A percentile compares a stretch with the other conserved stretches of the same genome.
Evolutionary conservation across 352 stramenopile genomes (phyloP).

Genomic region (Phytopythium helicoides): DNA sequence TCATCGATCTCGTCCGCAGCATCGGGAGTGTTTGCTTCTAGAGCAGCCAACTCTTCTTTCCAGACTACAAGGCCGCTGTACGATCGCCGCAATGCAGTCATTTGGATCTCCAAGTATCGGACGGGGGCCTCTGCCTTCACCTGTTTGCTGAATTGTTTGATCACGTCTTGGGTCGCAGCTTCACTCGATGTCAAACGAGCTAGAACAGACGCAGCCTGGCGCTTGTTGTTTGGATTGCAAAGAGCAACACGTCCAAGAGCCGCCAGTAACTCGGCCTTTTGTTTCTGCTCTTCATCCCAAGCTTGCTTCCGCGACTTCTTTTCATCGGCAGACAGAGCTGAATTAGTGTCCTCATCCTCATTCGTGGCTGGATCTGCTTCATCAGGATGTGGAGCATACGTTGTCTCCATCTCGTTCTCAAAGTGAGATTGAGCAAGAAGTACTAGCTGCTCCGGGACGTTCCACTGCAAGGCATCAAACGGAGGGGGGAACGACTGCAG

Average conservation of each 20-base stretch:
- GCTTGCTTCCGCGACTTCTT: constrained; percentile 19
- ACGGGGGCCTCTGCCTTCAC: constrained; percentile 74
- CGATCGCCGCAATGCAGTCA: constrained; percentile 73
- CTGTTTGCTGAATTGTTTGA: constrained; percentile 80
- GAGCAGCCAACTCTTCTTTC: constrained; percentile 48
- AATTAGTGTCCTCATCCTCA: constrained; percentile 20
- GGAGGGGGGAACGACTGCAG: constrained; percentile 58
- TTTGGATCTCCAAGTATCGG: constrained; percentile 87
- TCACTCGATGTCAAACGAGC: constrained; percentile 56
- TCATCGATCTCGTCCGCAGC: constrained; percentile 43
- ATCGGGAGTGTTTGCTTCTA: constrained; percentile 11
- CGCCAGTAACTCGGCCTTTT: constrained; percentile 65
- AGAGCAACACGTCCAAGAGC: constrained; percentile 69
- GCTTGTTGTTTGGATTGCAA: constrained; percentile 83
- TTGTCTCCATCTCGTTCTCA: constrained; percentile 57
- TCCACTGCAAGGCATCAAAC: constrained; percentile 66
- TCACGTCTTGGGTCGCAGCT: constrained; percentile 55
- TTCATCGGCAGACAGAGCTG: constrained; percentile 11
- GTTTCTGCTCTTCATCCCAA: constrained; percentile 31
- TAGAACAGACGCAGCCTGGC: constrained; percentile 71
- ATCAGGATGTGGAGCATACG: constrained; percentile 17
- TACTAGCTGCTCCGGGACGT: constrained; percentile 61
- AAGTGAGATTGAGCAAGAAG: constrained; percentile 83
- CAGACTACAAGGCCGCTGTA: constrained; percentile 60
- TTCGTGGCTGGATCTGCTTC: constrained; percentile 14